Evolutionary conservation across 1,284 basidiomycete genomes (phyloP), one percentile per base, ranked within the genome.

Genomic region (Microbotryum violaceum): DNA sequence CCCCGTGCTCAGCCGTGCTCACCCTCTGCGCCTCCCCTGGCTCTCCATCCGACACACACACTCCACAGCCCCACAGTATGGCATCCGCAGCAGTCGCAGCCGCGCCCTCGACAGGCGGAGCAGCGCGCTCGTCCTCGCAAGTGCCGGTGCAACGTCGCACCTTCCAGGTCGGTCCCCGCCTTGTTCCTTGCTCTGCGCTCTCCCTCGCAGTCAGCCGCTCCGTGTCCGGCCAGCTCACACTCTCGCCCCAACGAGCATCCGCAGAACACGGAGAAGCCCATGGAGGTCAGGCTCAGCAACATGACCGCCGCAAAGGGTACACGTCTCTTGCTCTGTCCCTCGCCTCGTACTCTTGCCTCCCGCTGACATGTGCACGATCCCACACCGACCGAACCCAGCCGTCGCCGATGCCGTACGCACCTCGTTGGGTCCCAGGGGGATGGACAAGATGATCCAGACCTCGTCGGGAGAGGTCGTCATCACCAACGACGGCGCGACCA

Each of bases 401-500:
- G 96, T 99, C 72, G 92, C 91, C 71, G 94, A 97, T 79, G 94
- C 92, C 57, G 91, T 99, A 45, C 82, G 96, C 73, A 98, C 96
- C 56, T 97, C 92, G 56, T 79, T 99, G 67, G 96, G 96, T 21
- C 96, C 96, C 52, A 87, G 90, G 77, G 96, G 96, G 70, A 98
- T 98, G 96, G 96, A 98, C 80, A 64, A 50, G 73, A 97, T 74
- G 93, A 98, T 99, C 75, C 92, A 97, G 84, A 98, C 94, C 6
- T 79, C 90, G 6, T 91, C 89, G 75, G 94, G 94, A 70, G 93
- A 98, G 75, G 91, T 96, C 6, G 88, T 98, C 71, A 91, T 99
- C 72, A 98, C 96, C 21, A 99, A 99, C 76, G 96, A 99, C 78
- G 96, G 96, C 51, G 96, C 96, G 14, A 99, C 96, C 12, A 98